These are phyloP conservation scores for Fusarium mangiferae DNA, from an alignment of 2,329 filamentous ascomycete genomes.

Conservation along the genomic window DNA sequence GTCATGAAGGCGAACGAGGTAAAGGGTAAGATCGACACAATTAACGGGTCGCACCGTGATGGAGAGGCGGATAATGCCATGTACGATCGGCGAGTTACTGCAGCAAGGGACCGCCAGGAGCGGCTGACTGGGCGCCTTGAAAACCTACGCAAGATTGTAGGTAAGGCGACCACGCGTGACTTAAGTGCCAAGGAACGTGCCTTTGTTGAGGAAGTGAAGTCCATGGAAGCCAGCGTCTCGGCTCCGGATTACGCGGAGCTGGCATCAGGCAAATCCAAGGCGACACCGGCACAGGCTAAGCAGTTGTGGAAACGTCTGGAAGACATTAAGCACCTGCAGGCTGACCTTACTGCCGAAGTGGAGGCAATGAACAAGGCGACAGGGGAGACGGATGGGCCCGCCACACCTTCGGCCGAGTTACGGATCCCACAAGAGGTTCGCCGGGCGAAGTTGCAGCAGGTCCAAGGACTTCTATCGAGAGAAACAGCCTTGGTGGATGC, in stretches of 20 bases:
- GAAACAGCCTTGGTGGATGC: conserved; percentile 76
- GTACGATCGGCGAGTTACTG: conserved; percentile 67
- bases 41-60: conserved; percentile 60
- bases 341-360: conserved; percentile 64
- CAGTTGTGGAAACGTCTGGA: conserved; percentile 67
- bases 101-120: conserved; percentile 65
- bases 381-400: conserved; percentile 41
- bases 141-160: conserved; percentile 59
- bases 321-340: conserved; percentile 64
- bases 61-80: conserved; percentile 65
- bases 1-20: conserved; percentile 73
- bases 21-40: conserved; percentile 71
- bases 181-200: conserved; percentile 58
- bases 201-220: conserved; percentile 59
- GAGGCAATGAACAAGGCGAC: conserved; percentile 53
- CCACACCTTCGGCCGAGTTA: conserved; percentile 53
- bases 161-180: conserved; percentile 55
- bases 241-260: conserved; percentile 46
- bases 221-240: conserved; percentile 64
- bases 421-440: conserved; percentile 70
- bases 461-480: conserved; percentile 70
- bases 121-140: conserved; percentile 70
- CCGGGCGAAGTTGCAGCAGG: conserved; percentile 70
- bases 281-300: conserved; percentile 49
- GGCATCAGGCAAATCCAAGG: conserved; percentile 49